These are phyloP conservation scores for Tulasnella sp. DNA, from an alignment of 768 basidiomycete genomes.

Conservation along the genomic window DNA sequence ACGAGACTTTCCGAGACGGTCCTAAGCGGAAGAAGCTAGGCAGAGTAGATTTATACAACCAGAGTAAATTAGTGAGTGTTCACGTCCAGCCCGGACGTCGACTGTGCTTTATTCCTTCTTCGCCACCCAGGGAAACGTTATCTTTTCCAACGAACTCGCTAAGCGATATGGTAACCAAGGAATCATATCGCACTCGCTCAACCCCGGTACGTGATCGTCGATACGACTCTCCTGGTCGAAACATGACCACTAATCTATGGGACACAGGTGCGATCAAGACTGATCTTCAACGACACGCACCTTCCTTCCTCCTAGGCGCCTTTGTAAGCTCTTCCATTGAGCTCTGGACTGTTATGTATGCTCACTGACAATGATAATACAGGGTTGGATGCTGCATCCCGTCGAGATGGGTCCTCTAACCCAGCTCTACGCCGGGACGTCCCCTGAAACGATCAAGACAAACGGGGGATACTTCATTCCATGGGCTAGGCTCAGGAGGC, in stretches of 20 bases:
- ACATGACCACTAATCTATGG: not conserved
- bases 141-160: conserved; percentile 36
- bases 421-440: conserved; percentile 8
- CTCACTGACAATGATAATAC: not conserved
- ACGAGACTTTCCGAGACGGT: conserved; percentile 31
- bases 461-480: conserved; percentile 27
- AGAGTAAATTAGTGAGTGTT: conserved; percentile 37
- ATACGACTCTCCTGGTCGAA: not conserved
- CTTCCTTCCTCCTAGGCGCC: not conserved
- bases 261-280: not conserved
- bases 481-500: conserved; percentile 33
- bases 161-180: conserved; percentile 36
- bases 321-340: conserved; percentile 29
- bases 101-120: not conserved
- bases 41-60: not conserved
- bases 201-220: conserved; percentile 30
- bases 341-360: conserved; percentile 22
- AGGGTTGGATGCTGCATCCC: not conserved
- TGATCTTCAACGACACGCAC: not conserved
- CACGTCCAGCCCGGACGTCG: conserved; percentile 20
- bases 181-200: conserved; percentile 35
- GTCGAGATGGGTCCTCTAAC: conserved; percentile 2
- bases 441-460: not conserved
- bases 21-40: not conserved
- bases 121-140: conserved; percentile 32